A percentile compares a stretch with the other conserved stretches of the same genome.
Evolutionary conservation across 257 asterid genomes (phyloP).

Genomic region (Asclepias syriaca): DNA sequence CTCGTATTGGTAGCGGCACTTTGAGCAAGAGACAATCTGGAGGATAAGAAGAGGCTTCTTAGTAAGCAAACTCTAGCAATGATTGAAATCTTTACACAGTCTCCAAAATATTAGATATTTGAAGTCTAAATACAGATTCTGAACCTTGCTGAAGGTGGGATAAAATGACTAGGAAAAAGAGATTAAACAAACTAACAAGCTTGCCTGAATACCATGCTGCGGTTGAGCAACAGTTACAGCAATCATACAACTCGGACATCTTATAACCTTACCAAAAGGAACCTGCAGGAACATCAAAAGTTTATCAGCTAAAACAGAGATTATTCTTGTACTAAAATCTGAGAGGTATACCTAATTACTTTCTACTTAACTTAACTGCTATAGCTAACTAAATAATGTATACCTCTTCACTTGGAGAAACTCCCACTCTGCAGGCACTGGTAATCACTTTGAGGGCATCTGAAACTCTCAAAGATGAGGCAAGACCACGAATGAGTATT

Average conservation of each 20-base stretch:
- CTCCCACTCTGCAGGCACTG: slow-evolving; percentile 81
- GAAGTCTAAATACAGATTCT: background rate
- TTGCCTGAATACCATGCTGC: slow-evolving; percentile 93
- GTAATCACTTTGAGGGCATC: slow-evolving; percentile 73
- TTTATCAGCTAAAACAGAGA: background rate
- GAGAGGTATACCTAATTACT: background rate
- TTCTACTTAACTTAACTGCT: background rate
- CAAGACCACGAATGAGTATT: slow-evolving; percentile 64
- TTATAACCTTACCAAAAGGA: slow-evolving; percentile 86
- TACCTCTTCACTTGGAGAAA: slow-evolving; percentile 87
- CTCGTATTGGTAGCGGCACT: slow-evolving; percentile 88
- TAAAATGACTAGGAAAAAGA: background rate
- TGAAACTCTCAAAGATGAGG: slow-evolving; percentile 63
- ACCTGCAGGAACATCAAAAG: slow-evolving; percentile 43
- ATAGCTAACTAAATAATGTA: slow-evolving; percentile 6
- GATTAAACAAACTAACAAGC: slow-evolving; percentile 7
- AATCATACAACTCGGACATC: slow-evolving; percentile 84
- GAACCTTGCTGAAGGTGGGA: background rate
- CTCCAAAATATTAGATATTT: background rate
- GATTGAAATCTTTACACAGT: background rate
- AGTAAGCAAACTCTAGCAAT: background rate
- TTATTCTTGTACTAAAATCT: background rate
- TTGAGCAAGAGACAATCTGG: slow-evolving; percentile 88
- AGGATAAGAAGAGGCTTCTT: slow-evolving; percentile 11
- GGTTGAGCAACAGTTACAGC: slow-evolving; percentile 91